A percentile compares a stretch with the other conserved stretches of the same genome.
These are phyloP conservation scores for Daldinia loculata DNA, from an alignment of 495 filamentous ascomycete genomes.

Conservation along the genomic window DNA sequence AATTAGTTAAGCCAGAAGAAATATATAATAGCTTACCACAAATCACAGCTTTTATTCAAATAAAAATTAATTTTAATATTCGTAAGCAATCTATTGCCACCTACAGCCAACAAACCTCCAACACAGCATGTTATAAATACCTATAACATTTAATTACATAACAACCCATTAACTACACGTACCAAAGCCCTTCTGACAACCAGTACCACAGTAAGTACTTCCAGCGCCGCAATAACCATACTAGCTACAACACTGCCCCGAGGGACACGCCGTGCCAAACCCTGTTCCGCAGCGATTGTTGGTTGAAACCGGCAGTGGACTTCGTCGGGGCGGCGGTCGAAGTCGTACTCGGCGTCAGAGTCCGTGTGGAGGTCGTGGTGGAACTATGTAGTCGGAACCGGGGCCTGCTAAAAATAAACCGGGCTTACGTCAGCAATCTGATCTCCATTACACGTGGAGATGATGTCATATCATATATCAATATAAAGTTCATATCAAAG, in stretches of 20 bases:
- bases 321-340: conserved; percentile 2
- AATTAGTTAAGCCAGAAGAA: too few relatives aligned
- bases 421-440: conserved; percentile 18
- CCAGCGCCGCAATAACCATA: conserved; percentile 62
- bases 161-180: conserved; percentile 38
- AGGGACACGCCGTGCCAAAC: conserved; percentile 1
- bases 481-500: too few relatives aligned
- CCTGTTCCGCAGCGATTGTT: conserved; percentile 25
- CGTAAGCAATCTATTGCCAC: too few relatives aligned
- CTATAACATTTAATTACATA: neutral
- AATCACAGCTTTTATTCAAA: too few relatives aligned
- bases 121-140: too few relatives aligned
- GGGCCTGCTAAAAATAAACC: conserved; percentile 9
- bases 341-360: conserved; percentile 7
- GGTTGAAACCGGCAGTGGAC: conserved; percentile 8
- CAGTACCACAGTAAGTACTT: conserved; percentile 59
- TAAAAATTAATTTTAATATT: too few relatives aligned
- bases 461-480: too few relatives aligned
- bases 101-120: too few relatives aligned
- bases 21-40: too few relatives aligned
- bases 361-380: conserved; percentile 7
- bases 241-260: conserved; percentile 51
- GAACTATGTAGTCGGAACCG: neutral
- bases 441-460: too few relatives aligned
- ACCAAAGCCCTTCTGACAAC: conserved; percentile 58